These are phyloP conservation scores for Guyanaporus albipodus DNA, from an alignment of 768 basidiomycete species.

Conservation along the genomic window DNA sequence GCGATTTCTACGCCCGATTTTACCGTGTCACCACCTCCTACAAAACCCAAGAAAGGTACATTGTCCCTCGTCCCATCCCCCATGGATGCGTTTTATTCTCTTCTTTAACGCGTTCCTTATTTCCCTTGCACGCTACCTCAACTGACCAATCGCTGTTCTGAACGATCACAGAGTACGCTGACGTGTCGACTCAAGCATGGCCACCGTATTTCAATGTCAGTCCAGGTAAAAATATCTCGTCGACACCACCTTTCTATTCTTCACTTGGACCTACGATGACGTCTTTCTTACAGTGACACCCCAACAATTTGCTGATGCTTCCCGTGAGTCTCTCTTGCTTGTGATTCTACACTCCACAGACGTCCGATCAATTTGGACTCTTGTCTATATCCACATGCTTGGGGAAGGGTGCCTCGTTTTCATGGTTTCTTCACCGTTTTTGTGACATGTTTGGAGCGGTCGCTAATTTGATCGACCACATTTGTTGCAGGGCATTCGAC, in stretches of 20 bases:
- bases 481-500: constrained; percentile 2
- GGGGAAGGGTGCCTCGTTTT: no score
- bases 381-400: no score
- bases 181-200: constrained; percentile 13
- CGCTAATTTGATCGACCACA: constrained; percentile 4
- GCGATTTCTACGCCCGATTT: background rate
- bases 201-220: no score
- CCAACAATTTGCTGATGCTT: no score
- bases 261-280: no score
- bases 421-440: no score
- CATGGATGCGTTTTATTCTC: background rate
- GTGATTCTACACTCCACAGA: no score
- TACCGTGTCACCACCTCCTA: background rate
- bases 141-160: background rate
- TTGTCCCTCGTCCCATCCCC: background rate
- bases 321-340: no score
- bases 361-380: no score
- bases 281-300: no score
- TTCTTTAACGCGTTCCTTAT: background rate
- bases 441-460: background rate
- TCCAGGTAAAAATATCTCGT: no score
- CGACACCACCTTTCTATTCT: no score
- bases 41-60: constrained; percentile 5
- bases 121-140: background rate
- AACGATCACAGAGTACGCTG: constrained; percentile 9